These are phyloP conservation scores for Stropharia rugosoannulata DNA, from an alignment of 768 basidiomycete species.

Conservation along the genomic window DNA sequence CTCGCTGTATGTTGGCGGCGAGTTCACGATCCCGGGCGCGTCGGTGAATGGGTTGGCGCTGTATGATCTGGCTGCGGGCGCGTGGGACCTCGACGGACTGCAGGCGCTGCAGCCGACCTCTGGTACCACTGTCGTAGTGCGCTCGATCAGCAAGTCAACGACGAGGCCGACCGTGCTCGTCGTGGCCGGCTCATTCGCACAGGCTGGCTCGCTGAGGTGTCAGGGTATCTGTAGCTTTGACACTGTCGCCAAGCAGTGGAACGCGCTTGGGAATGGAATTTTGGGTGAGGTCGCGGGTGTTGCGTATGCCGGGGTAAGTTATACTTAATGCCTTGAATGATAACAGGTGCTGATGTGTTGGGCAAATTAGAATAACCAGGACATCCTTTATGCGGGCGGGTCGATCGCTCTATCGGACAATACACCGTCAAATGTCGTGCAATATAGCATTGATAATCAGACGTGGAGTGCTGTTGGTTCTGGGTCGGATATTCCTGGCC, in stretches of 20 bases:
- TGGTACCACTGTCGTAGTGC: slow-evolving; percentile 60
- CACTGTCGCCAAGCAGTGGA: slow-evolving; percentile 72
- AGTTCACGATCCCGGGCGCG: slow-evolving; percentile 65
- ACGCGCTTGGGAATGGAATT: slow-evolving; percentile 73
- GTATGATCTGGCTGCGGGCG: slow-evolving; percentile 68
- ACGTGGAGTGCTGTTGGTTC: slow-evolving; percentile 75
- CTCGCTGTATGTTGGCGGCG: slow-evolving; percentile 79
- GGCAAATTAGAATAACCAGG: slow-evolving; percentile 52
- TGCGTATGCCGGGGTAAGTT: slow-evolving; percentile 77
- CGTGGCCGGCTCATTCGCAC: slow-evolving; percentile 85
- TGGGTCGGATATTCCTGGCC: slow-evolving; percentile 71
- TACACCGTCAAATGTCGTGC: slow-evolving; percentile 68
- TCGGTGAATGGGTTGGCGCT: slow-evolving; percentile 69
- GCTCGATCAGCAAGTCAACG: slow-evolving; percentile 64
- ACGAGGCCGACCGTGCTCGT: slow-evolving; percentile 63
- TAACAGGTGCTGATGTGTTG: slow-evolving; percentile 10
- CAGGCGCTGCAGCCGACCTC: slow-evolving; percentile 59
- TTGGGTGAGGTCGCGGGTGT: slow-evolving; percentile 79
- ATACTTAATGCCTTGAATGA: slow-evolving; percentile 3
- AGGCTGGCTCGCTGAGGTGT: slow-evolving; percentile 75
- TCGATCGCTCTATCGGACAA: slow-evolving; percentile 68
- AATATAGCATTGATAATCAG: slow-evolving; percentile 66
- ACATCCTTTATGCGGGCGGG: slow-evolving; percentile 77
- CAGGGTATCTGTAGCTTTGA: slow-evolving; percentile 80
- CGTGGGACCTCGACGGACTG: slow-evolving; percentile 60